These are phyloP conservation scores for Suillus subalutaceus DNA, from an alignment of 768 basidiomycete genomes.

Conservation along the genomic window DNA sequence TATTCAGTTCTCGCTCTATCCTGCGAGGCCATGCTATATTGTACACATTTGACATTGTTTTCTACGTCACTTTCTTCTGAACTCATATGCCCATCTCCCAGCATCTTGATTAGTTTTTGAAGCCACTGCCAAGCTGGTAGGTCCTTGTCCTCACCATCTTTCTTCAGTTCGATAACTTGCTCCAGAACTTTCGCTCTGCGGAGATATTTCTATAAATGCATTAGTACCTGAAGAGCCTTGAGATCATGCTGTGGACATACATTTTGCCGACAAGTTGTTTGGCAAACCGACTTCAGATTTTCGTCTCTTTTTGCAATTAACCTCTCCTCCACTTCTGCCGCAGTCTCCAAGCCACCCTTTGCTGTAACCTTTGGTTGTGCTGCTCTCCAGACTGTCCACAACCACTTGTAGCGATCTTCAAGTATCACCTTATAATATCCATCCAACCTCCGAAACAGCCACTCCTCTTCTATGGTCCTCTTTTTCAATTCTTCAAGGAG, in stretches of 20 bases:
- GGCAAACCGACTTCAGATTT: neutral
- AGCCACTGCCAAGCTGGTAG: too few relatives aligned
- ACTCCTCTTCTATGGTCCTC: neutral
- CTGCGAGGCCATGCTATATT: too few relatives aligned
- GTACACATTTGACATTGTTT: too few relatives aligned
- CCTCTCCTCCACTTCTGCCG: conserved; percentile 1
- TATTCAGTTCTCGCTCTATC: too few relatives aligned
- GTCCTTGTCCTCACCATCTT: too few relatives aligned
- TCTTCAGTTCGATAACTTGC: too few relatives aligned
- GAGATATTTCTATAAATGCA: too few relatives aligned
- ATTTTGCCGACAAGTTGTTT: neutral
- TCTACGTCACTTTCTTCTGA: too few relatives aligned
- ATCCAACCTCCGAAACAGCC: conserved; percentile 7
- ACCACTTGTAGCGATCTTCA: conserved; percentile 11
- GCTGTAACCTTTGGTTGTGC: conserved; percentile 10
- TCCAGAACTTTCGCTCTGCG: too few relatives aligned
- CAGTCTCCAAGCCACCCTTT: conserved; percentile 7
- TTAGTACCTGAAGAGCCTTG: neutral
- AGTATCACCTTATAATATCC: neutral
- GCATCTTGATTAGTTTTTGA: too few relatives aligned
- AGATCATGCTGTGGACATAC: neutral
- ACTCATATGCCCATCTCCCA: too few relatives aligned
- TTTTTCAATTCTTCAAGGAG: conserved; percentile 9
- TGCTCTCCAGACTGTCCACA: conserved; percentile 6
- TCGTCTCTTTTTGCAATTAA: neutral